Conservation (phyloP, 2,329 filamentous ascomycete species). For the Arthrinium puccinioides region DNA sequence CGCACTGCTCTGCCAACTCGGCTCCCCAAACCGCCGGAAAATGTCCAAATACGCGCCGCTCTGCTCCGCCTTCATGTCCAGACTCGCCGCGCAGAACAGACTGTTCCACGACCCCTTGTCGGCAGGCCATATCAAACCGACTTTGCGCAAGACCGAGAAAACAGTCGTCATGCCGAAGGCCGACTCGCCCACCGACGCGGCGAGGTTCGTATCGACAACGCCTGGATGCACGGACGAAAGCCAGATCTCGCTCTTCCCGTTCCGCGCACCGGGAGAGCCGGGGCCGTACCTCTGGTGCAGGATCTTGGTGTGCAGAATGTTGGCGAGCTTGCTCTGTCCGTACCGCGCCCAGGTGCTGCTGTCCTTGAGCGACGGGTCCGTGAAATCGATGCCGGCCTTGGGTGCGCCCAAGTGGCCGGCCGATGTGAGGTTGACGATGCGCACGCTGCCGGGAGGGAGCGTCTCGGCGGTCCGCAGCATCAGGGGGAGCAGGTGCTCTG, state of each 20-base stretch:
- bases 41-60: constrained; percentile 27
- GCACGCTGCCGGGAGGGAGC: constrained; percentile 15
- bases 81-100: constrained; percentile 27
- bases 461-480: constrained; percentile 22
- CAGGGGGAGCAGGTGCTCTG: constrained; percentile 28
- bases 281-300: constrained; percentile 26
- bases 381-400: constrained; percentile 17
- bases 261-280: constrained; percentile 16
- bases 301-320: constrained; percentile 32
- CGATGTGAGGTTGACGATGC: constrained; percentile 21
- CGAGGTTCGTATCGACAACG: constrained; percentile 25
- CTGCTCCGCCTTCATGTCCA: constrained; percentile 27
- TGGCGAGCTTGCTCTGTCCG: constrained; percentile 38
- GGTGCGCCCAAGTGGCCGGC: constrained; percentile 18
- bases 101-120: constrained; percentile 28
- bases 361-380: constrained; percentile 12
- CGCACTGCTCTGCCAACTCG: constrained; percentile 22
- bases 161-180: constrained; percentile 4
- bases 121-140: constrained; percentile 17
- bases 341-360: constrained; percentile 23
- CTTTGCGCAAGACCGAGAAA: constrained; percentile 8
- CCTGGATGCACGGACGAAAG: constrained; percentile 30
- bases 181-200: constrained; percentile 6
- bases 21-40: constrained; percentile 19
- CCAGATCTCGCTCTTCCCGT: constrained; percentile 29